Evolutionary conservation across 202 grass and related monocot genomes (phyloP).

Genomic region (Brachypodium distachyon): DNA sequence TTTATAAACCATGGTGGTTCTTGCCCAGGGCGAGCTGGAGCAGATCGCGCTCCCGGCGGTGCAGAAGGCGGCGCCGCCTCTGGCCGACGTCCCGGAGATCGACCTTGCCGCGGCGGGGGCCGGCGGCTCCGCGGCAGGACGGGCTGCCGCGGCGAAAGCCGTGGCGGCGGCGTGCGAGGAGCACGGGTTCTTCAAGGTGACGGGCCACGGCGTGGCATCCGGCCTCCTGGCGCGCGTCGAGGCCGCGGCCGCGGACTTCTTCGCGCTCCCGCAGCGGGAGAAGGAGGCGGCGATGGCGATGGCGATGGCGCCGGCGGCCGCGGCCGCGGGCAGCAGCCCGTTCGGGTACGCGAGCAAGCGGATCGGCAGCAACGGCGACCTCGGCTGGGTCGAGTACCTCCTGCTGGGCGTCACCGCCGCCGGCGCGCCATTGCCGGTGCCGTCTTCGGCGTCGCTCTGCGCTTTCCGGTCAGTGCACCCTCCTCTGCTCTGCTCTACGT

Average conservation of each 20-base stretch:
- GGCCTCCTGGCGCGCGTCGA: slow-evolving; percentile 45
- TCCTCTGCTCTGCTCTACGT: too few species aligned
- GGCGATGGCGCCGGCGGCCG: neutral
- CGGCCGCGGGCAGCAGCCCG: too few species aligned
- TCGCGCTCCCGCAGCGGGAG: slow-evolving; percentile 41
- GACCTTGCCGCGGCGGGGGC: slow-evolving; percentile 18
- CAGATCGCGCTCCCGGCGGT: slow-evolving; percentile 49
- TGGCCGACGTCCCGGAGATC: slow-evolving; percentile 36
- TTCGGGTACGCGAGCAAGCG: slow-evolving; percentile 66
- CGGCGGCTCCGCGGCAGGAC: neutral
- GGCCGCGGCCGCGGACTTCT: slow-evolving; percentile 40
- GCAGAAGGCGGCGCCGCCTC: slow-evolving; percentile 2
- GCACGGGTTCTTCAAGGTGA: slow-evolving; percentile 83
- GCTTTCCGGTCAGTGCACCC: slow-evolving; percentile 27
- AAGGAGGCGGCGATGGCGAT: slow-evolving; percentile 33
- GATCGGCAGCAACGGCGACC: slow-evolving; percentile 63
- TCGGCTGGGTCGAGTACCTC: slow-evolving; percentile 85
- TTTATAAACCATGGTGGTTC: slow-evolving; percentile 59
- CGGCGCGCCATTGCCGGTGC: neutral
- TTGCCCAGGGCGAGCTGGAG: slow-evolving; percentile 49
- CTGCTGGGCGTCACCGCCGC: slow-evolving; percentile 45
- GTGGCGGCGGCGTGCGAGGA: slow-evolving; percentile 58
- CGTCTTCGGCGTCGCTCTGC: neutral
- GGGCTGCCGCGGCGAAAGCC: slow-evolving; percentile 8
- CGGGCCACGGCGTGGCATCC: slow-evolving; percentile 47